Evolutionary conservation across 2,329 filamentous ascomycete species (phyloP).

Genomic region (Colletotrichum chrysophilum): DNA sequence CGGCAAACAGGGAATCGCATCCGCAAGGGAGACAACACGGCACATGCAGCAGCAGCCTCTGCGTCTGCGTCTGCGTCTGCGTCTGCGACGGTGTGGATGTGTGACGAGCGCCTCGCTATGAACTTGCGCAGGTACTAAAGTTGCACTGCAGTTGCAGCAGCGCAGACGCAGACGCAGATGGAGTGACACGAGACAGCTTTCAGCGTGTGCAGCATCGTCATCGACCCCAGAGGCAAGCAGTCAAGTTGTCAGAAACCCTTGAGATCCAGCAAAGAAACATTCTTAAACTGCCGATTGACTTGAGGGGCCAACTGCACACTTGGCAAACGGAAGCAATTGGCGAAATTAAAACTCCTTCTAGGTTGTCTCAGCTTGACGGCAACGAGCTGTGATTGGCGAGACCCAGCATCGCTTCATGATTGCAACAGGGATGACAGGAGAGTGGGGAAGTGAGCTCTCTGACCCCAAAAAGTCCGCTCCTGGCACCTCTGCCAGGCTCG

Average conservation of each 20-base stretch:
- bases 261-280: neutral
- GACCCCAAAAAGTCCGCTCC: neutral
- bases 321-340: slow-evolving; percentile 5
- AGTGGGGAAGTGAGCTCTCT: neutral
- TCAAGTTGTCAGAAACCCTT: neutral
- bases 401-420: neutral
- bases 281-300: slow-evolving; percentile 1
- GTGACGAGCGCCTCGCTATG: neutral
- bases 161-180: neutral
- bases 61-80: neutral
- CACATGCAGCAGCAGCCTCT: neutral
- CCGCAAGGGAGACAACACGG: neutral
- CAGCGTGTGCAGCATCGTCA: neutral
- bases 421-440: neutral
- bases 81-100: neutral
- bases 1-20: neutral
- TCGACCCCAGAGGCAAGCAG: neutral
- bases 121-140: slow-evolving; percentile 4
- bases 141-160: neutral
- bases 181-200: neutral
- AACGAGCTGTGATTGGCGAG: slow-evolving; percentile 10
- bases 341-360: slow-evolving; percentile 10
- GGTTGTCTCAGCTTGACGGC: slow-evolving; percentile 1
- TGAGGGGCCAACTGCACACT: neutral
- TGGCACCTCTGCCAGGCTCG: neutral